A percentile compares a stretch with the other conserved stretches of the same genome.
Conservation (phyloP, 2,329 filamentous ascomycete species). For the Sclerotinia subarctica region DNA sequence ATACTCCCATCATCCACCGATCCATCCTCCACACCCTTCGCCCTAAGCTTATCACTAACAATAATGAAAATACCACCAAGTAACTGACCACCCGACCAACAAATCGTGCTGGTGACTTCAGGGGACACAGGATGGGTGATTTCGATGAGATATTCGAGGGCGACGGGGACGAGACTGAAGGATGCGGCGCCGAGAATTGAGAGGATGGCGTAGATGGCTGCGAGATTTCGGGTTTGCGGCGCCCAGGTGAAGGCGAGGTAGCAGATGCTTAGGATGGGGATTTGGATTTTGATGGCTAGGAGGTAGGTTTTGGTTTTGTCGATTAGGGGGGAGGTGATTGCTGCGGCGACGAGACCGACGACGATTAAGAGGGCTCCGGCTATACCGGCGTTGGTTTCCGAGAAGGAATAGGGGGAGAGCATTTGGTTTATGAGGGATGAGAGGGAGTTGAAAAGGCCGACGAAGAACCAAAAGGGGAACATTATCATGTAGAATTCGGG, state of each 20-base stretch:
- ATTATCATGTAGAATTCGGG: conserved; percentile 77
- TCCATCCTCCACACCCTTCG: conserved; percentile 34
- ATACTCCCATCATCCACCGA: conserved; percentile 44
- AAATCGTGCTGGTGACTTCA: conserved; percentile 77
- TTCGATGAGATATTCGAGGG: conserved; percentile 82
- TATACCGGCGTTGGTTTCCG: conserved; percentile 80
- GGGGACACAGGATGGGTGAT: conserved; percentile 83
- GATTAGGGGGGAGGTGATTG: conserved; percentile 74
- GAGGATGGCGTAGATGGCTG: conserved; percentile 71
- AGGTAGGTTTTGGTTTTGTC: conserved; percentile 83
- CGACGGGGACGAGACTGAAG: conserved; percentile 79
- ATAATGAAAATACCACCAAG: conserved; percentile 83
- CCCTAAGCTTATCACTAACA: conserved; percentile 71
- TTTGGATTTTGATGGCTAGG: conserved; percentile 65
- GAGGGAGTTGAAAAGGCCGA: conserved; percentile 90
- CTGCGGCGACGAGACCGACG: conserved; percentile 75
- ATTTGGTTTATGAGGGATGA: conserved; percentile 90
- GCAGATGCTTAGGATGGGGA: conserved; percentile 68
- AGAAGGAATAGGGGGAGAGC: conserved; percentile 79
- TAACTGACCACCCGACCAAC: conserved; percentile 84
- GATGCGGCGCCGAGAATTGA: conserved; percentile 73
- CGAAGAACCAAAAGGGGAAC: conserved; percentile 77
- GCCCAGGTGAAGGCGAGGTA: conserved; percentile 84
- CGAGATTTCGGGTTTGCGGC: conserved; percentile 53
- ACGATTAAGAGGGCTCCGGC: conserved; percentile 86